Evolutionary conservation across 1,284 basidiomycete genomes (phyloP), one percentile per base, ranked within the genome.

Genomic region (Exsudoporus floridanus): DNA sequence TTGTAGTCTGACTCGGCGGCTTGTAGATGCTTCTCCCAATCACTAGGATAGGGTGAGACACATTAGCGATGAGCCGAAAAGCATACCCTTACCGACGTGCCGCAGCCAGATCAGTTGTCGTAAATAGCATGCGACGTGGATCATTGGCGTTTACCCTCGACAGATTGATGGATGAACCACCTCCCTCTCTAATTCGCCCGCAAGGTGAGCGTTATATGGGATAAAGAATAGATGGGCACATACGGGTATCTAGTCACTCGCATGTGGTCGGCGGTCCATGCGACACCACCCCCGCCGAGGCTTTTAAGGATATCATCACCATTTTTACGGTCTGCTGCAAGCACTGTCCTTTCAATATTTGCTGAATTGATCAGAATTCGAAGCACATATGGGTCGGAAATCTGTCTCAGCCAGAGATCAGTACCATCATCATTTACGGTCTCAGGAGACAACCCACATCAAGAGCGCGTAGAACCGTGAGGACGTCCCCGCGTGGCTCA

Each of bases 391-490:
- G 81, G 79, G 60, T 96, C 77, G 14, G 82, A 78, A 59, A 96
- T 78, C 91, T 97, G 39, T 52, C 7, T 48, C 35, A 34, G 21
- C 7, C 8, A 44, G 16, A 16, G 16, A 27, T 65, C 52, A 42
- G 44, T 23, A 49, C 49, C 37, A 34, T 42, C 35, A 13, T 19
- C 36, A 39, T 43, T 37, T 5, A 9, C 12, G 25, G 46, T 23
- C 53, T 28, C 33, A 18, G 28, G 14, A 46, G 28, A 39, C 16
- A 43, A 25, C 82, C 12, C 58, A 92, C 94, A 28, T 90, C 84
- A 6, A 98, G 77, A n/a, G 88, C 89, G 21, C 93, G 88, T 28
- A 96, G 76, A 27, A 96, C 80, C 3, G 95, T 98, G 10, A 83
- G 70, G 46, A 86, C 75, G 21, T 77, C 61, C 12, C 71, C 59